phyloP scores from a whole-genome alignment of 225 moss, liverwort and hornwort species.

The Pseudisothecium myosuroides region DNA sequence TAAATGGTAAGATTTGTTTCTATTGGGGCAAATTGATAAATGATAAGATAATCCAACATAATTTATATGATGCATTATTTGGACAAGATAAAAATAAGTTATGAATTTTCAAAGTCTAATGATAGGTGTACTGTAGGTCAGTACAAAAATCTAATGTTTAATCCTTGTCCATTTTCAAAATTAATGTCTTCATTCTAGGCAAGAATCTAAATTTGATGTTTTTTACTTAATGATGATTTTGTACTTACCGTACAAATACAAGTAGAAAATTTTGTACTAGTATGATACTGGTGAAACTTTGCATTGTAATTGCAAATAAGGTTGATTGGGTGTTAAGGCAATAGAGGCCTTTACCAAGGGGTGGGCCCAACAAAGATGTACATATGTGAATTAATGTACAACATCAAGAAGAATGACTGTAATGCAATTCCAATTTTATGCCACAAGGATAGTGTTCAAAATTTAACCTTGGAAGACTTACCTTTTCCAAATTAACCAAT shows the following conservation, averaged over 20 bases:
- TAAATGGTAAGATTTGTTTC: too few species aligned
- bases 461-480: too few species aligned
- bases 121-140: rapidly evolving
- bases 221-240: neutral
- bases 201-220: neutral
- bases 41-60: neutral
- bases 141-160: neutral
- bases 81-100: neutral
- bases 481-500: too few species aligned
- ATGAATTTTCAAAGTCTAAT: neutral
- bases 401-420: neutral
- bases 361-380: neutral
- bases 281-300: neutral
- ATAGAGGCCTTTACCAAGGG: neutral
- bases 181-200: neutral
- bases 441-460: neutral
- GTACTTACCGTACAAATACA: neutral
- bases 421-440: neutral
- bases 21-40: neutral
- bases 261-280: neutral
- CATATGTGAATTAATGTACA: neutral
- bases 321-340: rapidly evolving
- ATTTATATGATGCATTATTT: neutral
- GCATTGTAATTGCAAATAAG: neutral
- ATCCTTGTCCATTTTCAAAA: neutral